Evolutionary conservation across 257 asterid species (phyloP).

Genomic region (Solanum appendiculatum): DNA sequence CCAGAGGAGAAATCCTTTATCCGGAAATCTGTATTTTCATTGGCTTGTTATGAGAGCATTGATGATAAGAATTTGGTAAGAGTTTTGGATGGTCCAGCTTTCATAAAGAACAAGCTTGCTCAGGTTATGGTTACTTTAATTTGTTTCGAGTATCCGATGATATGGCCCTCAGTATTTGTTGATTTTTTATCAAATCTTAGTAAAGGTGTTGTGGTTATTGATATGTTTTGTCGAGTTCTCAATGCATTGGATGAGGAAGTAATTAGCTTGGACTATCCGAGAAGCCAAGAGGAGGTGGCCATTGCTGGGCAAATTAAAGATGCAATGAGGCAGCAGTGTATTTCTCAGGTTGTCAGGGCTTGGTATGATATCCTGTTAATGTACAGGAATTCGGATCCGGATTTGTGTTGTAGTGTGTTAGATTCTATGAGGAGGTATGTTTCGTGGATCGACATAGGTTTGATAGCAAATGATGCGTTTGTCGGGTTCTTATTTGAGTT

Average conservation of each 20-base stretch:
- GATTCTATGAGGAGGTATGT: constrained; percentile 66
- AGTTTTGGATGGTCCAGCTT: constrained; percentile 68
- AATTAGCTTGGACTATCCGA: constrained; percentile 76
- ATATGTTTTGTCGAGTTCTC: constrained; percentile 90
- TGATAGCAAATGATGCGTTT: constrained; percentile 67
- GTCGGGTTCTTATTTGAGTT: constrained; percentile 60
- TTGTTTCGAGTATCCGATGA: constrained; percentile 66
- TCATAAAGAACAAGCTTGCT: constrained; percentile 86
- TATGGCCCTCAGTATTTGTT: constrained; percentile 82
- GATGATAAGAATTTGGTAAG: constrained; percentile 35
- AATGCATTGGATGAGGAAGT: constrained; percentile 75
- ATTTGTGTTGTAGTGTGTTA: constrained; percentile 62
- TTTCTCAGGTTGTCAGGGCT: constrained; percentile 65
- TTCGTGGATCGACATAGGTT: constrained; percentile 90
- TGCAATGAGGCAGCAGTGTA: constrained; percentile 88
- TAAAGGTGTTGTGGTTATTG: constrained; percentile 68
- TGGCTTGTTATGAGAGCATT: constrained; percentile 55
- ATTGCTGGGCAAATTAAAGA: constrained; percentile 71
- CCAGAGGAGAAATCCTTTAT: constrained; percentile 64
- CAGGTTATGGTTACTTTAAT: constrained; percentile 82
- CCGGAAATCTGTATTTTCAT: constrained; percentile 58
- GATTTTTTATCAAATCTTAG: constrained; percentile 65
- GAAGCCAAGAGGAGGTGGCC: constrained; percentile 55
- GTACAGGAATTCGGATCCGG: constrained; percentile 63
- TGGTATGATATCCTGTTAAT: constrained; percentile 61